These are phyloP conservation scores for Trichoderma sp. DNA, from an alignment of 2,329 filamentous ascomycete species.

Conservation along the genomic window DNA sequence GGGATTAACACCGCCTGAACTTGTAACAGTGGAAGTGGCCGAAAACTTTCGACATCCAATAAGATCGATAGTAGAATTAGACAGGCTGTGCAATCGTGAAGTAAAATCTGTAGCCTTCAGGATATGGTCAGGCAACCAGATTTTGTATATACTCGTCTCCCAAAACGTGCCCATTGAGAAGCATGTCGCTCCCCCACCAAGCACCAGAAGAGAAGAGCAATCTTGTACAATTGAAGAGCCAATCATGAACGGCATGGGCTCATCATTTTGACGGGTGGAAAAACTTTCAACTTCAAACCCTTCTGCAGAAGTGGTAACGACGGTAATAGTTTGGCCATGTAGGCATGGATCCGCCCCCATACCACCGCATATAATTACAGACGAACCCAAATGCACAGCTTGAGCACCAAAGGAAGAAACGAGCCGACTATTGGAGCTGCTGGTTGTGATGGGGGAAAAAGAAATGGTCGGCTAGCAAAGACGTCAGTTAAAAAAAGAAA, in stretches of 20 bases:
- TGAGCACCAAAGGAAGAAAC: conserved; percentile 37
- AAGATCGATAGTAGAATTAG: conserved; percentile 21
- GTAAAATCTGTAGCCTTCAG: background rate
- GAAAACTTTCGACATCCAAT: conserved; percentile 30
- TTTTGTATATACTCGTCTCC: conserved; percentile 60
- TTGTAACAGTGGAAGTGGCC: conserved; percentile 24
- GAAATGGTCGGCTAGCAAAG: conserved; percentile 28
- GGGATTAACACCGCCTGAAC: background rate
- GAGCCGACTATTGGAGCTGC: background rate
- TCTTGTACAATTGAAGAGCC: conserved; percentile 60
- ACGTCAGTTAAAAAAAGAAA: background rate
- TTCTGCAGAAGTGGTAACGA: background rate
- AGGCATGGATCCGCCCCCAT: conserved; percentile 30
- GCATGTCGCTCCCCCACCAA: conserved; percentile 82
- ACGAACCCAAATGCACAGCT: conserved; percentile 25
- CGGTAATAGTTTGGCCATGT: conserved; percentile 31
- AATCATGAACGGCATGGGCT: conserved; percentile 60
- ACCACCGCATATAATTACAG: conserved; percentile 34
- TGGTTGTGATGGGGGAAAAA: conserved; percentile 23
- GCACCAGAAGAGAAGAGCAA: conserved; percentile 55
- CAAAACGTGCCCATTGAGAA: conserved; percentile 89
- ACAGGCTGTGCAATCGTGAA: background rate
- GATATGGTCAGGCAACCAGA: conserved; percentile 28
- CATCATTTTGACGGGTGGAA: background rate
- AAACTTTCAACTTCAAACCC: background rate